Base-by-base conservation (phyloP, 2,329 filamentous ascomycete species). In the Neurospora sp. region DNA sequence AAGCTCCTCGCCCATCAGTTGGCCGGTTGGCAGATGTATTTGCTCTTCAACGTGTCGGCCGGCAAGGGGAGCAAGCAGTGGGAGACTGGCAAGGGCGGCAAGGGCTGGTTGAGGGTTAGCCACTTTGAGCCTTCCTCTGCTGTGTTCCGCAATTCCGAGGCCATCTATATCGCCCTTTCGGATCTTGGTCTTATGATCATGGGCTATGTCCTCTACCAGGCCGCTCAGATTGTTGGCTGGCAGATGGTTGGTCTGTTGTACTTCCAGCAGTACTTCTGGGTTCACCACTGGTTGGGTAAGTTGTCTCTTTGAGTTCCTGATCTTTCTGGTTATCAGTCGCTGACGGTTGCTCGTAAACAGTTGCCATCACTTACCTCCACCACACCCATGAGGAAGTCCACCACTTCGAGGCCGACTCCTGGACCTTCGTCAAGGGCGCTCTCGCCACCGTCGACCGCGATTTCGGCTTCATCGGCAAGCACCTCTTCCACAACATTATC, bases 201-300 rank as follows among this genome's bases (percentile, higher is more conserved):
- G 75, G 78, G 79, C 40, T 81, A 79, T 8, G 82, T 79, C 10
- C 80, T 91, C 62, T 88, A 86, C 77, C 80, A 82, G 69, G 82
- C 82, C 33, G 81, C 84, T 10, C 82, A 83, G 74, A 78, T 82
- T 37, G 81, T 89, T n/a, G 88, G 87, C 43, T 82, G 80, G 72
- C 83, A 83, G 75, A 89, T 84, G 62, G 83, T 89, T 17, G 80
- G 85, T 69, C 80, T 88, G 66, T 80, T 90, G 17, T 91, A 91
- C 77, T 81, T 83, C 37, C 82, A 89, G 41, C 89, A 90, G 17
- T 92, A 90, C 78, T 81, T 97, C 71, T 97, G 95, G 95, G 94
- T 97, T 69, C 97, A 98, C 87, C 93, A 97, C 88, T 98, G 95
- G 95, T 90, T 98, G 70, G 92, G 92, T 96, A 90, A 8, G 72